Evolutionary conservation across 1,284 basidiomycete species (phyloP).

Genomic region (Malassezia equina): DNA sequence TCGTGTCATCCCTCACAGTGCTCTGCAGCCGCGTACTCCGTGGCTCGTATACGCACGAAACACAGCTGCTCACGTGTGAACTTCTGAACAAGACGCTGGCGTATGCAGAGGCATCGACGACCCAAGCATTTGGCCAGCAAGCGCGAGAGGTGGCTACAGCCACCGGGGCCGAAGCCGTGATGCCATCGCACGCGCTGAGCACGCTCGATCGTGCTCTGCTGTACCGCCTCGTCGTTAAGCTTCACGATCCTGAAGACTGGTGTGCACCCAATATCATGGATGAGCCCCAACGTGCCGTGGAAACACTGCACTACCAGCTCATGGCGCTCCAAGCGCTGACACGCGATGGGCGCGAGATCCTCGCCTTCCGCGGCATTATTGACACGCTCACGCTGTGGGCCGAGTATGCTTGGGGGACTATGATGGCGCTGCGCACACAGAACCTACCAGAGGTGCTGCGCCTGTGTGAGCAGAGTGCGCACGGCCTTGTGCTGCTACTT

Average conservation of each 20-base stretch:
- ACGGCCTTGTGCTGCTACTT: conserved; percentile 29
- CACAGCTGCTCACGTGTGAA: conserved; percentile 9
- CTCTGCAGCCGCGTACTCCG: conserved; percentile 13
- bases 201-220: conserved; percentile 33
- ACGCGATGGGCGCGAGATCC: conserved; percentile 37
- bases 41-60: background rate
- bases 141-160: background rate
- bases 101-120: conserved; percentile 9
- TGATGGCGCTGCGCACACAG: conserved; percentile 26
- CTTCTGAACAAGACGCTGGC: conserved; percentile 8
- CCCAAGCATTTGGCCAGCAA: background rate
- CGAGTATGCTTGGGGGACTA: conserved; percentile 27
- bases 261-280: conserved; percentile 20
- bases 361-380: conserved; percentile 33
- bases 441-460: conserved; percentile 17
- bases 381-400: conserved; percentile 30
- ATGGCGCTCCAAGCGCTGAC: conserved; percentile 37
- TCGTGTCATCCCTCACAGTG: conserved; percentile 12
- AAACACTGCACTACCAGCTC: conserved; percentile 30
- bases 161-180: background rate
- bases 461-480: conserved; percentile 27
- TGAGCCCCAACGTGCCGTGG: conserved; percentile 11
- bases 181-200: conserved; percentile 8
- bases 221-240: conserved; percentile 29
- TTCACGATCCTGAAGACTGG: conserved; percentile 14